Base-by-base conservation (phyloP, 1,284 basidiomycete species). In the Polyporus tsugae region DNA sequence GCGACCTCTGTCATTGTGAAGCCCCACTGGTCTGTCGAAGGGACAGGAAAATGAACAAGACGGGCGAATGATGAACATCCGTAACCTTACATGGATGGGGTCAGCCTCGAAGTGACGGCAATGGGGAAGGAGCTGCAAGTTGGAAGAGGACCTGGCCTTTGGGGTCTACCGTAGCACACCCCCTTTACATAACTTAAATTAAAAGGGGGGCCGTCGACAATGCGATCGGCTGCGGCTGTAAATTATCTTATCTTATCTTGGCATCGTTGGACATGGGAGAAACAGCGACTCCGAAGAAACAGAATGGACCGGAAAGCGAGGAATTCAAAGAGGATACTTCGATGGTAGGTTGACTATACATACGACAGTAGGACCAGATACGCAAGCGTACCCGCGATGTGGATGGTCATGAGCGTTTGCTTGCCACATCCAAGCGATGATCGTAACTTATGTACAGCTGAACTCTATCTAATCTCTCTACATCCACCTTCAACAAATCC, bases 1-100 rank as follows among this genome's bases (percentile, higher is more conserved):
- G 68, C 67, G 19, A 69, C 65, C 19, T 67, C 65, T 1, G 58
- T n/a, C 70, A 71, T 71, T 10, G 33, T 19, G 29, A 36, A 36
- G 55, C 35, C n/a, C 19, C 7, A 10, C 29, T 10, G 39, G 9
- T 7, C 39, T 17, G 4, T 17, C 13, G 25, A 13, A 35, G 15
- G 17, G 17, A 33, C 33, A 55, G 25, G 29, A 25, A 15, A 19
- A 33, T 55, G 0, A 25, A 4, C 44, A 29, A 35, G 46, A 33
- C 13, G 33, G 13, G 52, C 15, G 15, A 13, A 29, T 15, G 2
- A 17, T 25, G 29, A 17, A 55, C 19, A 33, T 17, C 33, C 6
- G 52, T 4, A 22, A 10, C 7, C 55, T 38, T 19, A 58, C 55
- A 35, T 35, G 4, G 53, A 15, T 4, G 19, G 46, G 22, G 35